Base-by-base conservation (phyloP, 1,139 yeast genomes). In the Candida neerlandica region DNA sequence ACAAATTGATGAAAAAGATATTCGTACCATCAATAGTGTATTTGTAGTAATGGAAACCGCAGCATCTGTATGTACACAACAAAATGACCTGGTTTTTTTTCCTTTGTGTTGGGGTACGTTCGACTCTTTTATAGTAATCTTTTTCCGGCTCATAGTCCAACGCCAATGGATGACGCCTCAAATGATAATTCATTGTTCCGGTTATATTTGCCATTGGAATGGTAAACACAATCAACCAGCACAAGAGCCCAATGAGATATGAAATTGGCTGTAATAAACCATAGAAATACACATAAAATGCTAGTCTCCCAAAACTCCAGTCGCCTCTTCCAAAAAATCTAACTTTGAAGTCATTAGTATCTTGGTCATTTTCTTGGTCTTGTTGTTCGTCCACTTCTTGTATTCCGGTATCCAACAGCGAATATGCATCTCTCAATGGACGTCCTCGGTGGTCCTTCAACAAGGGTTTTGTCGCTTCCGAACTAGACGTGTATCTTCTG, bases 11-110 rank as follows among this genome's bases (percentile, higher is more conserved):
- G 63, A 95, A 88, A 61, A 94, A 89, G 51, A 94, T 86, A 65
- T 94, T 94, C 5, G 98, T 92, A 52, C 99, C 99, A 59, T 90
- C 98, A 49, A 94, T 87, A 0, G 99, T 94, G 66, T 89, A 92
- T 71, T 94, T 94, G 73, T 92, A 94, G 70, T 94, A 94, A 64
- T 90, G 96, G 64, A 82, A 77, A 1, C 98, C 98, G 59, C 91
- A 84, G 50, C 96, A 90, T 60, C 98, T 82, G 68, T 91, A 94
- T 0, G 98, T 92, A 70, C 97, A 90, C 81, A 79, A 58, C 80
- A 75, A 75, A 64, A 70, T 73, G 67, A 73, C 70, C 58, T 77
- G 77, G 55, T 70, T 68, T 55, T 60, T 72, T 50, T 60, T 67
- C 44, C 55, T 64, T 40, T 48, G 54, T 5, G 45, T 33, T 3